A percentile compares a stretch with the other conserved stretches of the same genome.
Conservation (phyloP, 2,329 filamentous ascomycete species). For the Nemania sp. region DNA sequence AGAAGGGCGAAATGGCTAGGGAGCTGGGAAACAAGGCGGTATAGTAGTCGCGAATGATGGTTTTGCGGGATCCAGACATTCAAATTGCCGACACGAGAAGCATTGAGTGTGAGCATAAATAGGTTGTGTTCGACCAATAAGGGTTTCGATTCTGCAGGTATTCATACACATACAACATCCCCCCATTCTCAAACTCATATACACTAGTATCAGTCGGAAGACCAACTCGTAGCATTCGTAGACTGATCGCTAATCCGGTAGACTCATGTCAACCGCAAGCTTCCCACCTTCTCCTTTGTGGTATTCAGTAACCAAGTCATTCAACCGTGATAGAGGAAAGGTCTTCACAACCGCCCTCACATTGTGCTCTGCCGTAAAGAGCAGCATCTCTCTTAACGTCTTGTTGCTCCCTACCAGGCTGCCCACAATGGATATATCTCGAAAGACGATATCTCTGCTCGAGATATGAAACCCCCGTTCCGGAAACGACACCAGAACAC, state of each 20-base stretch:
- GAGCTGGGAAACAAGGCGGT: slow-evolving; percentile 35
- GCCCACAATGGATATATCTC: slow-evolving; percentile 47
- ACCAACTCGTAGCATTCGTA: slow-evolving; percentile 24
- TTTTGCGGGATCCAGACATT: not conserved
- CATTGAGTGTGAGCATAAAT: too few relatives aligned
- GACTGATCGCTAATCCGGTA: slow-evolving; percentile 23
- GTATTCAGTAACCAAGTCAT: slow-evolving; percentile 49
- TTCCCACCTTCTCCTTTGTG: slow-evolving; percentile 49
- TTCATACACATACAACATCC: not conserved
- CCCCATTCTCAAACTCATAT: not conserved
- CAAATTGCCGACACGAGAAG: not conserved
- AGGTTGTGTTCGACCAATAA: too few relatives aligned
- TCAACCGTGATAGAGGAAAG: slow-evolving; percentile 42
- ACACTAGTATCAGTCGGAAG: not conserved
- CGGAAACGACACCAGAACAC: slow-evolving; percentile 51
- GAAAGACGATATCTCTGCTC: slow-evolving; percentile 47
- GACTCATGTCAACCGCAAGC: slow-evolving; percentile 46
- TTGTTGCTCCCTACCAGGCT: slow-evolving; percentile 48
- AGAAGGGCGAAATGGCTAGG: slow-evolving; percentile 36
- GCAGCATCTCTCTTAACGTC: slow-evolving; percentile 44
- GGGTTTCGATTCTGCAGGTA: too few relatives aligned
- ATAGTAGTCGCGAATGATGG: not conserved
- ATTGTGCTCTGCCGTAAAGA: slow-evolving; percentile 42
- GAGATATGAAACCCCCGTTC: slow-evolving; percentile 48
- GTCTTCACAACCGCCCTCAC: slow-evolving; percentile 42